Evolutionary conservation across 75 land plant genomes (phyloP), one percentile per base, ranked within the genome.

Genomic region (Pseudotsuga menziesii): DNA sequence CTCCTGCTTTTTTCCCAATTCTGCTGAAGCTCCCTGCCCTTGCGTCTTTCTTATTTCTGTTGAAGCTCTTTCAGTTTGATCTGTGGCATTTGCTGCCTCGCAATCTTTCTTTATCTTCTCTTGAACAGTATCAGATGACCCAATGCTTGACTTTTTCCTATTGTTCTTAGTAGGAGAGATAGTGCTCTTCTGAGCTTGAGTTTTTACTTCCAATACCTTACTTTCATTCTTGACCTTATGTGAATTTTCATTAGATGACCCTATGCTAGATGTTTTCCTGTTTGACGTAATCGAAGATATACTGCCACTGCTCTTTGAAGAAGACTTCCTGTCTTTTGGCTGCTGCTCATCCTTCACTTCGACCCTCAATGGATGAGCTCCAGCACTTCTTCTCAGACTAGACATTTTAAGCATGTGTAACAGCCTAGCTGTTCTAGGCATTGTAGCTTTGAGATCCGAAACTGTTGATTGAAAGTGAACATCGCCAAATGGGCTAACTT

Each of bases 311-410:
- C 41, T 69, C 36, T 69, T 69, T 48, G 52, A 48, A 69, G 72
- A 69, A 69, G 52, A 39, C 44, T n/a, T n/a, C 23, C 23, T 20
- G n/a, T 41, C 72, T 20, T 69, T 69, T 36, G 52, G 72, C 41
- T 66, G 41, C 11, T 41, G 23, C 17, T 5, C 19, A 4, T 69
- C 72, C 52, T 69, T 69, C 72, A 69, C 72, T n/a, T 69, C 72
- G 23, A 69, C 72, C 48, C 72, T 69, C 72, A 69, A 8, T 39
- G 72, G 72, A n/a, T 36, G 48, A 32, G 41, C 20, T 39, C 72
- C 72, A 41, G 23, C 36, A 11, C 72, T 69, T 69, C 72, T 69
- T 44, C 72, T 69, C 72, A 69, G 13, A 35, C 52, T 69, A 69
- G 25, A 20, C 52, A 39, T 39, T 69, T 69, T 69, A 39, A 69